These are phyloP conservation scores for Leccinum barrowsii DNA, from an alignment of 768 basidiomycete species.

Conservation along the genomic window DNA sequence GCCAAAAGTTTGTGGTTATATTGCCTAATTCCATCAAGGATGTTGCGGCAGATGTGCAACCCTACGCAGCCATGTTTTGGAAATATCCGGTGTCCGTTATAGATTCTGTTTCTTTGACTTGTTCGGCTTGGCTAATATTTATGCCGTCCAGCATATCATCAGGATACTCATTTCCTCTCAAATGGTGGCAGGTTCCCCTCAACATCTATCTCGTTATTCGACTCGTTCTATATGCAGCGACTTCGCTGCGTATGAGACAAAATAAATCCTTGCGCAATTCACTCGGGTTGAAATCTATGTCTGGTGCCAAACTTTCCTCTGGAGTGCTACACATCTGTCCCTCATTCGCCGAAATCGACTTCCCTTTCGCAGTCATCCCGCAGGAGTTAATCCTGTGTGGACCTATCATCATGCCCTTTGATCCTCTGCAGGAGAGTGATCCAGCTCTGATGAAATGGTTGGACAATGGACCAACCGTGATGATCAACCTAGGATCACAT, in stretches of 20 bases:
- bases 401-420: conserved; percentile 9
- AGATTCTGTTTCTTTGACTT: background rate
- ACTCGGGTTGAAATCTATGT: background rate
- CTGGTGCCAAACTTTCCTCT: background rate
- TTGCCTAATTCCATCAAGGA: conserved; percentile 4
- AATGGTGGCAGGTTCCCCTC: conserved; percentile 17
- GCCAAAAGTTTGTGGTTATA: conserved; percentile 5
- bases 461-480: conserved; percentile 10
- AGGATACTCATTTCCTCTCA: conserved; percentile 10
- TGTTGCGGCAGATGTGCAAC: background rate
- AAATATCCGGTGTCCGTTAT: conserved; percentile 10
- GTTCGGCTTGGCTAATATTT: background rate
- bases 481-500: conserved; percentile 12
- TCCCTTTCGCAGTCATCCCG: conserved; percentile 4
- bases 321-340: conserved; percentile 6
- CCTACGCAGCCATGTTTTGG: background rate
- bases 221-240: background rate
- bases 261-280: background rate
- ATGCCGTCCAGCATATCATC: conserved; percentile 3
- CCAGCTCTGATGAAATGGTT: conserved; percentile 8
- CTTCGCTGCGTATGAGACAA: background rate
- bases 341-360: conserved; percentile 1
- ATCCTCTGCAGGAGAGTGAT: conserved; percentile 8
- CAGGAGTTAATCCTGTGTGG: conserved; percentile 6
- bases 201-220: conserved; percentile 10